A percentile compares a stretch with the other conserved stretches of the same genome.
Conservation (phyloP, 225 moss, liverwort and hornwort species). For the Pleurozium schreberi region DNA sequence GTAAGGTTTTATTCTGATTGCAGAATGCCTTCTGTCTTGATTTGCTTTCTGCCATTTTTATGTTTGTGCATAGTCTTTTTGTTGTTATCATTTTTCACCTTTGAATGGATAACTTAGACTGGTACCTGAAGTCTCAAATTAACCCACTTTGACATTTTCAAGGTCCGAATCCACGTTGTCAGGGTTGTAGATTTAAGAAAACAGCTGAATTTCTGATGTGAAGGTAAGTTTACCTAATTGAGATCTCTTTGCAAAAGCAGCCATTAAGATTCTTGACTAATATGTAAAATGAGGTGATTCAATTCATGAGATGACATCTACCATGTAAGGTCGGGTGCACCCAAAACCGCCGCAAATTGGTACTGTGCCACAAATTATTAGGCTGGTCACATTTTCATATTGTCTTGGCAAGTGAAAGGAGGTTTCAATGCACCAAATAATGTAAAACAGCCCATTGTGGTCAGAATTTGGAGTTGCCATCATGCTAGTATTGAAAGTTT, state of each 20-base stretch:
- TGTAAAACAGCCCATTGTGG: no score
- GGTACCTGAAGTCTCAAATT: not conserved
- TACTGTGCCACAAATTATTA: no score
- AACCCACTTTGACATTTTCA: not conserved
- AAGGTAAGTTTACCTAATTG: not conserved
- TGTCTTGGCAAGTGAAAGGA: no score
- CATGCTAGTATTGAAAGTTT: no score
- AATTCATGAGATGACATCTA: not conserved
- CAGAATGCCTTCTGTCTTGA: not conserved
- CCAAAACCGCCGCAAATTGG: no score
- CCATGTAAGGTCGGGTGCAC: no score
- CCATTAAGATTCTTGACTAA: not conserved
- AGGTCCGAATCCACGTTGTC: not conserved
- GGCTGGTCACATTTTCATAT: no score
- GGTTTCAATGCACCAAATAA: no score
- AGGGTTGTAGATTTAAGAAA: not conserved
- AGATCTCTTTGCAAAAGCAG: not conserved
- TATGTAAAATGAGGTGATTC: not conserved
- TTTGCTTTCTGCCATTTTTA: not conserved
- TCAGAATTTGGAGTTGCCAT: no score
- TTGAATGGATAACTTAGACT: not conserved
- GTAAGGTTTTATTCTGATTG: not conserved
- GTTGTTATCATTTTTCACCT: not conserved
- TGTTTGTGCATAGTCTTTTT: not conserved
- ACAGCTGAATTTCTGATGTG: not conserved